These are phyloP conservation scores for Penicillium sp. DNA, from an alignment of 2,329 filamentous ascomycete species.

Conservation along the genomic window DNA sequence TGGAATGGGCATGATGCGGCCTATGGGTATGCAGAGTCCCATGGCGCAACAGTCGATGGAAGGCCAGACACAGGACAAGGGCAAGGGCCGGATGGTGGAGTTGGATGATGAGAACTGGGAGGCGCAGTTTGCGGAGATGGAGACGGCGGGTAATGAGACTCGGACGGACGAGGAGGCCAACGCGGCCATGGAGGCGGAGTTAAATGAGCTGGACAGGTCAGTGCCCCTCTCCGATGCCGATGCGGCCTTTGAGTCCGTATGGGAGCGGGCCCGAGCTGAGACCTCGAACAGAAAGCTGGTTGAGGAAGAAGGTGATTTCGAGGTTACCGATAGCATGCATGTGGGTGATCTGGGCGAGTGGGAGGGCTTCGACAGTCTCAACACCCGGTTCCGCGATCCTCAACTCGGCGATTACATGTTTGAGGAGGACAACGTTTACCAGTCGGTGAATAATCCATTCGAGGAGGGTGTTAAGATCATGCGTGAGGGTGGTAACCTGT, in stretches of 20 bases:
- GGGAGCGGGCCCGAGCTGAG: conserved; percentile 46
- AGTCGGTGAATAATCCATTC: conserved; percentile 74
- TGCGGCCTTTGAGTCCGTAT: conserved; percentile 81
- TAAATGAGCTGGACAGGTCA: conserved; percentile 85
- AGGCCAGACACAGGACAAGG: conserved; percentile 64
- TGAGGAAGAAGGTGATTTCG: conserved; percentile 53
- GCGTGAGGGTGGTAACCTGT: conserved; percentile 88
- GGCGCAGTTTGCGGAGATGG: conserved; percentile 87
- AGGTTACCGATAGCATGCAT: conserved; percentile 45
- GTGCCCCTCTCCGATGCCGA: conserved; percentile 60
- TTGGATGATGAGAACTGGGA: conserved; percentile 94
- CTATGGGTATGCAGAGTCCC: conserved; percentile 46
- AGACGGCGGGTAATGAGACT: conserved; percentile 51
- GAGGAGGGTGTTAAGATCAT: conserved; percentile 91
- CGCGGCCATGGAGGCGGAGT: conserved; percentile 73
- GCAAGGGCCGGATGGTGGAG: conserved; percentile 77
- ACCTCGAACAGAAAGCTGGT: conserved; percentile 54
- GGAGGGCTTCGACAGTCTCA: conserved; percentile 66
- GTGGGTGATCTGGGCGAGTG: conserved; percentile 75
- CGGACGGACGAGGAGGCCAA: conserved; percentile 59
- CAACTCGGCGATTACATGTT: conserved; percentile 87
- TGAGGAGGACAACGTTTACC: conserved; percentile 88
- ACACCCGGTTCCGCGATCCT: conserved; percentile 67
- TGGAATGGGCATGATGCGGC: conserved; percentile 47
- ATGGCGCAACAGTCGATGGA: conserved; percentile 45